phyloP scores from a whole-genome alignment of 2,329 filamentous ascomycete species.

The Chaetomium sp. region DNA sequence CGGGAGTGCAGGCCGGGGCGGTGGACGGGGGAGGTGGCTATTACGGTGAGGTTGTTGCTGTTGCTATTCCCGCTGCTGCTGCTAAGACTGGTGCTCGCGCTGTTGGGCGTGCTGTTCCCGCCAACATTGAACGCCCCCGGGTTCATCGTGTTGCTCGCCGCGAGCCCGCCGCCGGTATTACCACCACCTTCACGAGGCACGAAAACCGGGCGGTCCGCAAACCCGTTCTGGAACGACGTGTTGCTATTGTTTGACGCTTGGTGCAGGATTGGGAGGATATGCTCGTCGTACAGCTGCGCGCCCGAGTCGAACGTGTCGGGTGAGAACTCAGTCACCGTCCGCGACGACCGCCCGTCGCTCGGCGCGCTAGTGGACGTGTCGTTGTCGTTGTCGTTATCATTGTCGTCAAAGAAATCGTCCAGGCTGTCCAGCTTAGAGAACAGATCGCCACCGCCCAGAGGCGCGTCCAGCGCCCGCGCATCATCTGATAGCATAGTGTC shows the following conservation, averaged over 20 bases:
- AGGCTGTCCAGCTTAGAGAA: slow-evolving; percentile 73
- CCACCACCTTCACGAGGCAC: slow-evolving; percentile 47
- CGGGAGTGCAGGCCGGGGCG: slow-evolving; percentile 70
- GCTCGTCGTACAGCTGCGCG: slow-evolving; percentile 84
- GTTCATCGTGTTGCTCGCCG: slow-evolving; percentile 49
- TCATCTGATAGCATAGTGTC: slow-evolving; percentile 94
- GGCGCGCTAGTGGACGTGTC: slow-evolving; percentile 49
- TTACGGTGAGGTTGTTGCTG: neutral
- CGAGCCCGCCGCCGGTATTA: neutral
- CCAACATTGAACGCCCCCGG: slow-evolving; percentile 48
- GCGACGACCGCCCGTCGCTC: slow-evolving; percentile 55
- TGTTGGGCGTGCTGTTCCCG: slow-evolving; percentile 1
- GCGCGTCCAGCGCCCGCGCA: slow-evolving; percentile 55
- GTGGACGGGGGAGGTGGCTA: slow-evolving; percentile 28
- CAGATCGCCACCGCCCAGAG: slow-evolving; percentile 64
- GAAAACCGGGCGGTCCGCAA: slow-evolving; percentile 64
- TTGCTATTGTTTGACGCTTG: slow-evolving; percentile 74
- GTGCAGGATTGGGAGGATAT: slow-evolving; percentile 82
- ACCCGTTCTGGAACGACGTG: slow-evolving; percentile 79
- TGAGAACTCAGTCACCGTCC: slow-evolving; percentile 58
- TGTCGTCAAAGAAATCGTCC: slow-evolving; percentile 75
- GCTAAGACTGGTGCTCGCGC: neutral
- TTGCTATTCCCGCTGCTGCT: neutral
- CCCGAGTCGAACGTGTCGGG: slow-evolving; percentile 64
- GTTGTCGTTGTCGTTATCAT: too few species aligned